Conservation (phyloP, 108 stramenopile species). For the Stephanodiscus minutulus region DNA sequence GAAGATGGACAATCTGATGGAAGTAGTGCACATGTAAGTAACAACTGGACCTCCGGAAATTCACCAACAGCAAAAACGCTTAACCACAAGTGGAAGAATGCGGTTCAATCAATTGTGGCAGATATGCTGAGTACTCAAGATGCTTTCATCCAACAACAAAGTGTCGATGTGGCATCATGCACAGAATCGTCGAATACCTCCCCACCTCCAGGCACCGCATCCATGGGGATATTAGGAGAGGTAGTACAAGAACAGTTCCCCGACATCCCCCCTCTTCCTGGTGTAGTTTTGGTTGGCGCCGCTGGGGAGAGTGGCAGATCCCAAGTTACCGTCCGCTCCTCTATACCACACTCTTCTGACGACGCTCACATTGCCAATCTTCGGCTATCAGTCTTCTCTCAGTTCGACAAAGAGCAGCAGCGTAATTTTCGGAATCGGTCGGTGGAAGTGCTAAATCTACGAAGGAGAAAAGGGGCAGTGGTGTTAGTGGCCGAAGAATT, state of each 20-base stretch:
- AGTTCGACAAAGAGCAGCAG: constrained; percentile 64
- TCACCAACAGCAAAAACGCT: background rate
- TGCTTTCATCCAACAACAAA: background rate
- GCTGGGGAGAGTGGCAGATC: background rate
- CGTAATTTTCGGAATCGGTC: constrained; percentile 60
- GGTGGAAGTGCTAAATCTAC: constrained; percentile 57
- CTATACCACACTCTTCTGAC: constrained; percentile 50
- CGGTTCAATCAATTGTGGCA: constrained; percentile 36
- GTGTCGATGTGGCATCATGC: background rate
- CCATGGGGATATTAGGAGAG: constrained; percentile 23
- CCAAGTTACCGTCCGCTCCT: constrained; percentile 35
- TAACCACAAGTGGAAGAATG: constrained; percentile 23
- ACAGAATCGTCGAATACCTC: constrained; percentile 1
- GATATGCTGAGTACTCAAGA: constrained; percentile 25
- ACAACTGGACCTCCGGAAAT: background rate
- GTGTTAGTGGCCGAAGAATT: constrained; percentile 76
- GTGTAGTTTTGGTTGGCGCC: constrained; percentile 16
- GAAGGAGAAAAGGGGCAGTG: constrained; percentile 70
- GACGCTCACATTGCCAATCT: constrained; percentile 81
- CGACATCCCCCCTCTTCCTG: constrained; percentile 30
- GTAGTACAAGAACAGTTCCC: constrained; percentile 25
- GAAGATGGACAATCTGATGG: background rate
- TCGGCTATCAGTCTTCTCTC: constrained; percentile 79
- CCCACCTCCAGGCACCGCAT: constrained; percentile 31
- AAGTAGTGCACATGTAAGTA: background rate